phyloP scores from a whole-genome alignment of 1,284 basidiomycete species.

The Sanghuangporus sanghuang region DNA sequence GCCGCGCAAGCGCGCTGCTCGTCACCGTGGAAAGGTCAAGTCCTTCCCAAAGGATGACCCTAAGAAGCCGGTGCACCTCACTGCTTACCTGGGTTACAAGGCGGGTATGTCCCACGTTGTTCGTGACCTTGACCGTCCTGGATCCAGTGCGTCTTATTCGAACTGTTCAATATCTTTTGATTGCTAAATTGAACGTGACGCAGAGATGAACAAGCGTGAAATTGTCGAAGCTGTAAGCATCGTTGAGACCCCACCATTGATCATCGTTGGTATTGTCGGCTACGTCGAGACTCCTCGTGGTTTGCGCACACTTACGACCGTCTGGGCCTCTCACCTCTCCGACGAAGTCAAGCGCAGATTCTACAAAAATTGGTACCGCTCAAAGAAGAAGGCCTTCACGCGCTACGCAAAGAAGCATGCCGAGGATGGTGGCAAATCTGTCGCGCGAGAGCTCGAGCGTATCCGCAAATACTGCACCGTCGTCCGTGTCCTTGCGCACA shows the following conservation, averaged over 20 bases:
- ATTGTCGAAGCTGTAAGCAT: conserved; percentile 97
- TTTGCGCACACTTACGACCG: conserved; percentile 82
- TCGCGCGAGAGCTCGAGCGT: conserved; percentile 95
- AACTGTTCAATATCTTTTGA: not conserved
- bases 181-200: conserved; percentile 13
- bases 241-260: conserved; percentile 96
- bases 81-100: conserved; percentile 99
- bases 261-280: conserved; percentile 97
- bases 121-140: conserved; percentile 98
- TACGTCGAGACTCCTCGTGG: conserved; percentile 99
- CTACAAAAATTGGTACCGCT: conserved; percentile 99
- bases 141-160: conserved; percentile 72
- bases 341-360: conserved; percentile 97
- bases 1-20: conserved; percentile 91
- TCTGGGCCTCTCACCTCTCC: conserved; percentile 80
- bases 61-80: conserved; percentile 99
- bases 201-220: conserved; percentile 99
- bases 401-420: conserved; percentile 99
- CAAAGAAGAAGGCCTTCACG: conserved; percentile 99
- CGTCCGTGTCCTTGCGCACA: conserved; percentile 98
- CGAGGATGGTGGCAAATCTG: conserved; percentile 90
- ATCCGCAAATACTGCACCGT: conserved; percentile 99
- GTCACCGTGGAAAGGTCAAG: conserved; percentile 98
- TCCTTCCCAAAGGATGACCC: conserved; percentile 99
- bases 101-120: conserved; percentile 99